Conservation (phyloP, 805 yeast species). For the Metschnikowia kunwiensis region DNA sequence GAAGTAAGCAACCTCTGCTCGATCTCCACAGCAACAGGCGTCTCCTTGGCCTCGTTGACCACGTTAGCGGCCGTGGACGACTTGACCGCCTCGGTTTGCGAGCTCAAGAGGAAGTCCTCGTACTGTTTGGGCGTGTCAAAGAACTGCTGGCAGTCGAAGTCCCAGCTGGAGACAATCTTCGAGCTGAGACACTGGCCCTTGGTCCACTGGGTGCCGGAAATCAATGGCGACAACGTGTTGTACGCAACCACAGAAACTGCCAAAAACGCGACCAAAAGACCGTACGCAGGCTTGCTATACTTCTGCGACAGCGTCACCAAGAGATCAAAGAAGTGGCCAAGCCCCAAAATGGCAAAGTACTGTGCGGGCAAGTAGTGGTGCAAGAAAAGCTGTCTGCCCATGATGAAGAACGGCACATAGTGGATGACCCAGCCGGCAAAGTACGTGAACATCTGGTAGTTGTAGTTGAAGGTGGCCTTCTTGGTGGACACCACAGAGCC, state of each 20-base stretch:
- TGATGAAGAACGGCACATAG: slow-evolving; percentile 71
- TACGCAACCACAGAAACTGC: slow-evolving; percentile 52
- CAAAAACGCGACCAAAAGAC: slow-evolving; percentile 47
- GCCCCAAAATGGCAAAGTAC: slow-evolving; percentile 77
- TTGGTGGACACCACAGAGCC: slow-evolving; percentile 42
- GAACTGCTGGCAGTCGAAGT: slow-evolving; percentile 74
- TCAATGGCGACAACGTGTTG: slow-evolving; percentile 63
- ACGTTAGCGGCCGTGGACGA: slow-evolving; percentile 10
- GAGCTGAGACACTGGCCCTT: slow-evolving; percentile 58
- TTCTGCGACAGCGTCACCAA: slow-evolving; percentile 35
- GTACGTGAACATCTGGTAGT: slow-evolving; percentile 59
- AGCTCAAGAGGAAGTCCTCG: slow-evolving; percentile 9
- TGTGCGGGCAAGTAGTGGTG: slow-evolving; percentile 94
- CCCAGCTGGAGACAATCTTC: slow-evolving; percentile 71
- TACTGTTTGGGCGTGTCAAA: slow-evolving; percentile 31
- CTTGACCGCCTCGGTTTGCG: slow-evolving; percentile 1
- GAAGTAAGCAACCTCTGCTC: slow-evolving; percentile 1
- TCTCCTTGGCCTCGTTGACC: slow-evolving; percentile 13
- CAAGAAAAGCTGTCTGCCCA: slow-evolving; percentile 90
- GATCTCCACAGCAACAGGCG: slow-evolving; percentile 9
- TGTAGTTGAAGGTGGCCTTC: slow-evolving; percentile 60
- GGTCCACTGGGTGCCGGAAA: slow-evolving; percentile 82
- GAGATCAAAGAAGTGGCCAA: slow-evolving; percentile 66
- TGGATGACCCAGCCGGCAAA: slow-evolving; percentile 70
- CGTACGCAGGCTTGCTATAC: slow-evolving; percentile 45